phyloP scores from a whole-genome alignment of 306 rosid genomes.

The Rosa persica region DNA sequence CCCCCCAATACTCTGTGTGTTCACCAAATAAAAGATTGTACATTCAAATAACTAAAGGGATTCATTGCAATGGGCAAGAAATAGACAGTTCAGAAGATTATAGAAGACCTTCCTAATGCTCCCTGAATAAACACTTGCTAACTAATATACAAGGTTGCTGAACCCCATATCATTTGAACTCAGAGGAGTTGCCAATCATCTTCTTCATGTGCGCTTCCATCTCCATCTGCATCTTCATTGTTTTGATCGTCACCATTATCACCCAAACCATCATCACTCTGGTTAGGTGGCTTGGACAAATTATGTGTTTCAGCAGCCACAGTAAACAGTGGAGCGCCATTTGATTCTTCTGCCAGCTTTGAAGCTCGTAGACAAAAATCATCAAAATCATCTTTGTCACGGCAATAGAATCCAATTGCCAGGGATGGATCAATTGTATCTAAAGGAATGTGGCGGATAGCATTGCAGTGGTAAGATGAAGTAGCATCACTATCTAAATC shows the following conservation, averaged over 20 bases:
- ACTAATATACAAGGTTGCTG: neutral
- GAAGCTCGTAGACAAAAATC: slow-evolving; percentile 78
- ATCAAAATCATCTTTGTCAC: slow-evolving; percentile 82
- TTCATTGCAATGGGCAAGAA: neutral
- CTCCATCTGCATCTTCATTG: neutral
- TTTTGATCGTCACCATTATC: slow-evolving; percentile 24
- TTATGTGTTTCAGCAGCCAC: slow-evolving; percentile 54
- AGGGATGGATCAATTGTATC: slow-evolving; percentile 88
- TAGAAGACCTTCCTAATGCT: neutral
- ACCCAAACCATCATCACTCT: slow-evolving; percentile 38
- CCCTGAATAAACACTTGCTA: neutral
- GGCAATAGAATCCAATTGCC: slow-evolving; percentile 97
- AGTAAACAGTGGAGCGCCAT: slow-evolving; percentile 92
- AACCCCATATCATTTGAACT: neutral
- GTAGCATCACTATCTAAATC: slow-evolving; percentile 49
- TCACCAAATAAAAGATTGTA: neutral
- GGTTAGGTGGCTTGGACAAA: slow-evolving; percentile 38
- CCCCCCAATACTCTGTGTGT: no score
- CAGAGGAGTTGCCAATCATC: slow-evolving; percentile 15
- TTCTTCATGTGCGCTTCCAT: slow-evolving; percentile 3
- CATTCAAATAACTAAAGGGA: neutral
- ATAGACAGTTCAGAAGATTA: neutral
- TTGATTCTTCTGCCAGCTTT: slow-evolving; percentile 75
- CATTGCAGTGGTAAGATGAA: slow-evolving; percentile 83
- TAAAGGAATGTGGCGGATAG: slow-evolving; percentile 64